A percentile compares a stretch with the other conserved stretches of the same genome.
phyloP scores from a whole-genome alignment of 306 rosid species.

The Begonia loranthoides region DNA sequence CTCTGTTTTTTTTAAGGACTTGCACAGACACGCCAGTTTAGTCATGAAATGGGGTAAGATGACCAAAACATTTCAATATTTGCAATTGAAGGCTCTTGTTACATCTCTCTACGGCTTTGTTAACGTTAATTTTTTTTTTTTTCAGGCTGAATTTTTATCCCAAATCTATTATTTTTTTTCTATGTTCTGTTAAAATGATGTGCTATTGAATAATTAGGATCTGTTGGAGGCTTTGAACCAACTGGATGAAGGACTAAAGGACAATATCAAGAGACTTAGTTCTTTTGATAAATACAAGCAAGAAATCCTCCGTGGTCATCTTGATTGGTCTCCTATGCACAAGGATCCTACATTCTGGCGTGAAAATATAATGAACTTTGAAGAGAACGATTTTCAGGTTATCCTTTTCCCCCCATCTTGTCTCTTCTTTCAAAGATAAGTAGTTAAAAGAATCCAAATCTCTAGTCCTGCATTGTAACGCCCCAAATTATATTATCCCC shows the following conservation, averaged over 20 bases:
- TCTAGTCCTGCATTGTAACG: too few species aligned
- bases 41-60: too few species aligned
- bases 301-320: slow-evolving; percentile 89
- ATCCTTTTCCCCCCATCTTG: slow-evolving; percentile 1
- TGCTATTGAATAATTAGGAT: slow-evolving; percentile 37
- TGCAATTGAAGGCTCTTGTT: too few species aligned
- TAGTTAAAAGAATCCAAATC: too few species aligned
- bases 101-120: too few species aligned
- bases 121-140: too few species aligned
- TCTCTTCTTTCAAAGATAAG: neutral
- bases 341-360: slow-evolving; percentile 91
- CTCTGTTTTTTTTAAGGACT: neutral
- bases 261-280: slow-evolving; percentile 73
- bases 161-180: too few species aligned
- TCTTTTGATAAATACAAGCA: slow-evolving; percentile 91
- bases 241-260: slow-evolving; percentile 82
- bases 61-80: too few species aligned
- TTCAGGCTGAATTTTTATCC: too few species aligned
- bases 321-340: slow-evolving; percentile 99
- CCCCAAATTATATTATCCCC: neutral
- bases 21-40: too few species aligned
- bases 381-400: slow-evolving; percentile 98
- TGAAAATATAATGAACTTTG: slow-evolving; percentile 64
- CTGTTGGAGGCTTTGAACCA: slow-evolving; percentile 80
- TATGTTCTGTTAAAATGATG: slow-evolving; percentile 5